phyloP scores from a whole-genome alignment of 2,329 filamentous ascomycete species.

The Neopestalotiopsis sp. region DNA sequence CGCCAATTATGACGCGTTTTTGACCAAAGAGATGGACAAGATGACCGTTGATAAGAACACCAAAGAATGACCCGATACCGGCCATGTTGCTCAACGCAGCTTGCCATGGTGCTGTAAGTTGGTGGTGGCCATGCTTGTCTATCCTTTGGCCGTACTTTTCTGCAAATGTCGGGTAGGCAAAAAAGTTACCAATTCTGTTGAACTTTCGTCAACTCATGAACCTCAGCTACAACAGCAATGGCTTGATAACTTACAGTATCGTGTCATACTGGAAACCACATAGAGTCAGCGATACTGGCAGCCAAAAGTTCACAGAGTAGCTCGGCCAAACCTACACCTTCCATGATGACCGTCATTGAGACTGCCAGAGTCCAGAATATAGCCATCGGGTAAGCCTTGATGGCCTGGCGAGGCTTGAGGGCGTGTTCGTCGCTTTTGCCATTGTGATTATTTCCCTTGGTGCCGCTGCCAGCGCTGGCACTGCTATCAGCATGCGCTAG shows the following conservation, averaged over 20 bases:
- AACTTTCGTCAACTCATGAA: background rate
- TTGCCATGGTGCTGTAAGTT: conserved; percentile 45
- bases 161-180: conserved; percentile 18
- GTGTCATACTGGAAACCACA: conserved; percentile 9
- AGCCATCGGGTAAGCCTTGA: conserved; percentile 20
- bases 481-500: background rate
- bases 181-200: conserved; percentile 16
- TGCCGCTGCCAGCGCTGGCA: background rate
- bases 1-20: conserved; percentile 42
- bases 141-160: conserved; percentile 15
- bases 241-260: conserved; percentile 8
- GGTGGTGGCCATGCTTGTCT: conserved; percentile 15
- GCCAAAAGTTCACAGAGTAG: background rate
- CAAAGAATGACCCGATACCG: conserved; percentile 47
- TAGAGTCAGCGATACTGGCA: background rate
- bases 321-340: conserved; percentile 12
- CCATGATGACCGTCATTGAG: conserved; percentile 19
- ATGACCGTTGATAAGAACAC: conserved; percentile 45
- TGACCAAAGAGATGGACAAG: conserved; percentile 43
- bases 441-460: background rate
- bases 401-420: conserved; percentile 12
- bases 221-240: background rate
- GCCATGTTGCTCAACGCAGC: conserved; percentile 46
- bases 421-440: conserved; percentile 14
- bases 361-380: conserved; percentile 18